Conservation (phyloP, 2,329 filamentous ascomycete genomes). For the Fusarium sp. region DNA sequence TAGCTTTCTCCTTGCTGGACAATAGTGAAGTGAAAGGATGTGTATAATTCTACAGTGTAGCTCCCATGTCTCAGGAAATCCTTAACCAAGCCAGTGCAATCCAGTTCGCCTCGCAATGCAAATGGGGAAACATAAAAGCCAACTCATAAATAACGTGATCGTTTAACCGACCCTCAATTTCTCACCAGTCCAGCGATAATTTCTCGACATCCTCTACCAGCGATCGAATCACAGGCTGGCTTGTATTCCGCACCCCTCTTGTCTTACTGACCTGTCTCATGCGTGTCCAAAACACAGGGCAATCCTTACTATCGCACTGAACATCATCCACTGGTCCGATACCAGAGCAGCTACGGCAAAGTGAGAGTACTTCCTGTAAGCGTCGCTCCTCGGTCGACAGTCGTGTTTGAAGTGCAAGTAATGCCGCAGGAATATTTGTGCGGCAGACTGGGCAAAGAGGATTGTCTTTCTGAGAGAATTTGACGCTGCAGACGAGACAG, state of each 20-base stretch:
- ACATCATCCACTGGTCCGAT: slow-evolving; percentile 80
- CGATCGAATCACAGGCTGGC: slow-evolving; percentile 51
- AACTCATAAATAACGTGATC: slow-evolving; percentile 4
- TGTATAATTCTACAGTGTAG: background rate
- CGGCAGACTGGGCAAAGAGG: slow-evolving; percentile 71
- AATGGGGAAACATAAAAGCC: background rate
- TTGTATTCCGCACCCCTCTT: slow-evolving; percentile 53
- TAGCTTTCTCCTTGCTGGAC: no score
- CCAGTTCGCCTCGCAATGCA: slow-evolving; percentile 19
- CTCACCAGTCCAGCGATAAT: slow-evolving; percentile 54
- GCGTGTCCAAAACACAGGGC: slow-evolving; percentile 88
- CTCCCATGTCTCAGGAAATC: background rate
- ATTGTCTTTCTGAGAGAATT: slow-evolving; percentile 47
- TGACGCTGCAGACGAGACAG: slow-evolving; percentile 77
- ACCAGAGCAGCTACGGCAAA: slow-evolving; percentile 86
- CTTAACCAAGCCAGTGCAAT: background rate
- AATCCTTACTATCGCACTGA: slow-evolving; percentile 90
- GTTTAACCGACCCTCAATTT: background rate
- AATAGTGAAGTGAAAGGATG: background rate
- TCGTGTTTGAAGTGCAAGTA: slow-evolving; percentile 72
- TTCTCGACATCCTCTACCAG: slow-evolving; percentile 48
- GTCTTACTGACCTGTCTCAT: slow-evolving; percentile 69
- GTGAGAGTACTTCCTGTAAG: slow-evolving; percentile 71
- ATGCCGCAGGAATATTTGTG: slow-evolving; percentile 65
- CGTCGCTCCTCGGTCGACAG: slow-evolving; percentile 73